phyloP scores from a whole-genome alignment of 2,329 filamentous ascomycete species.

The Aspergillus novofumigatus region DNA sequence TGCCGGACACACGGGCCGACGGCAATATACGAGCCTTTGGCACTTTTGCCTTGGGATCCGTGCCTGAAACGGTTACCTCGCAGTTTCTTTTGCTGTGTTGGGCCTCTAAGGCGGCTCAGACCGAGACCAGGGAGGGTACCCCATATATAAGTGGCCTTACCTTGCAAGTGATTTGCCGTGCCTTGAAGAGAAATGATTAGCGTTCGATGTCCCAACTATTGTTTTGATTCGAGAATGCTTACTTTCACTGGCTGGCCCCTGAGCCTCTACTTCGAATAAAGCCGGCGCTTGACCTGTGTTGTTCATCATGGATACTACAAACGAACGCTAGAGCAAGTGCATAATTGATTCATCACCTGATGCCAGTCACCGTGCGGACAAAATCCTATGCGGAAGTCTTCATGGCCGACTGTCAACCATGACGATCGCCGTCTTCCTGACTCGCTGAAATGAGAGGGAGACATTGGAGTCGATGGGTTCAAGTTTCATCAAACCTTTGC shows the following conservation, averaged over 20 bases:
- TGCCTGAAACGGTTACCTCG: slow-evolving; percentile 8
- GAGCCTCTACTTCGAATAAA: neutral
- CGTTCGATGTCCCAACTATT: slow-evolving; percentile 1
- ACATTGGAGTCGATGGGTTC: neutral
- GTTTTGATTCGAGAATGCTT: slow-evolving; percentile 16
- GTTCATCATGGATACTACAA: neutral
- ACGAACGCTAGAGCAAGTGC: neutral
- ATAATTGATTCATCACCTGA: neutral
- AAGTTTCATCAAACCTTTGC: slow-evolving; percentile 9
- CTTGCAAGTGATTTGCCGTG: slow-evolving; percentile 16
- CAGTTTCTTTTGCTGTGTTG: neutral
- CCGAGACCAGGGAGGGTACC: neutral
- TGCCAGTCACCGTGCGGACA: neutral
- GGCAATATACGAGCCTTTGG: neutral
- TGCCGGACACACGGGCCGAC: slow-evolving; percentile 21
- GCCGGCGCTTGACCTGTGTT: neutral
- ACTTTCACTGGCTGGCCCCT: neutral
- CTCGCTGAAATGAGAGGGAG: slow-evolving; percentile 3
- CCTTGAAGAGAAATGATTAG: slow-evolving; percentile 26
- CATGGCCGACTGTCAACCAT: neutral
- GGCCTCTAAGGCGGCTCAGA: neutral
- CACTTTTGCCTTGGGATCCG: neutral
- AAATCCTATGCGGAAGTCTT: neutral
- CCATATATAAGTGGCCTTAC: slow-evolving; percentile 8
- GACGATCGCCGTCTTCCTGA: slow-evolving; percentile 1